These are phyloP conservation scores for Cordyceps cateniannulata DNA, from an alignment of 2,329 filamentous ascomycete species.

Conservation along the genomic window DNA sequence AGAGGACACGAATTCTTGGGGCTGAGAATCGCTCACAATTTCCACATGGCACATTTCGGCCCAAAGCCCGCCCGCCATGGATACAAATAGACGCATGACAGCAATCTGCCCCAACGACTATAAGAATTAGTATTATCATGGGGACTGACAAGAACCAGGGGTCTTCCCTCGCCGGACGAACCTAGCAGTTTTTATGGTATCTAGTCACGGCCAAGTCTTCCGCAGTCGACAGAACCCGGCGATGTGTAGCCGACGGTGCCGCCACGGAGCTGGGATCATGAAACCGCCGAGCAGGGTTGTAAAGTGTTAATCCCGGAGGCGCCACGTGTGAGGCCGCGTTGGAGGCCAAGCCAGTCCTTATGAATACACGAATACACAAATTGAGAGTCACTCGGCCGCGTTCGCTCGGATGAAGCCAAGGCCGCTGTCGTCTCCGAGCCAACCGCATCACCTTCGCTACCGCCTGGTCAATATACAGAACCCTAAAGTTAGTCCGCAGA, in stretches of 20 bases:
- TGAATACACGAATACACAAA: too few species aligned
- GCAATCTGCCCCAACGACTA: background rate
- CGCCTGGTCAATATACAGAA: background rate
- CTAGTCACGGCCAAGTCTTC: background rate
- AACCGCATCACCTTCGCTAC: background rate
- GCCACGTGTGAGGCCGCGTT: constrained; percentile 4
- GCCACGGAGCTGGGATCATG: constrained; percentile 3
- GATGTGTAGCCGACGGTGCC: constrained; percentile 1
- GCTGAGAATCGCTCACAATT: background rate
- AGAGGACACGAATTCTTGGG: background rate
- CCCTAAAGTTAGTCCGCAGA: background rate
- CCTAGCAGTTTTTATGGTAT: background rate
- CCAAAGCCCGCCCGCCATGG: background rate
- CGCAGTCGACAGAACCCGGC: background rate
- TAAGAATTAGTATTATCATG: background rate
- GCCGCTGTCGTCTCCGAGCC: background rate
- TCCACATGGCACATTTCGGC: background rate
- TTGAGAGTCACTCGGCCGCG: too few species aligned
- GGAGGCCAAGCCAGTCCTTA: too few species aligned
- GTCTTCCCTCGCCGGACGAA: background rate
- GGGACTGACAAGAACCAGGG: background rate
- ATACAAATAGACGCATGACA: background rate
- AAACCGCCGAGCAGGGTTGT: constrained; percentile 4
- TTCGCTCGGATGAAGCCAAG: too few species aligned
- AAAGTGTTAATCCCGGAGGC: background rate